phyloP scores from a whole-genome alignment of 164 flowering plant species.

The Nymphaea colorata region DNA sequence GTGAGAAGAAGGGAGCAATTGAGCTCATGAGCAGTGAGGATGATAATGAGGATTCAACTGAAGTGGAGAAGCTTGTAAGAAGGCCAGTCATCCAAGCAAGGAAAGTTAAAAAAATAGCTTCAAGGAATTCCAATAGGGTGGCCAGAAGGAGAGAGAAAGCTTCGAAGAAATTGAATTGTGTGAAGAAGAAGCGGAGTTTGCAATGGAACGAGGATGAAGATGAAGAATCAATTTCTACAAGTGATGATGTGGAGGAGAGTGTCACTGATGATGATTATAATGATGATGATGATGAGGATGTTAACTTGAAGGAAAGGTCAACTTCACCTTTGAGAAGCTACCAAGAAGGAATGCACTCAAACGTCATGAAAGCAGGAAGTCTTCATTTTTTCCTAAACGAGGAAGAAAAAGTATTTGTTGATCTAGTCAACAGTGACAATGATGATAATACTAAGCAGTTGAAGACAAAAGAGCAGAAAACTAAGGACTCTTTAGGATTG shows the following conservation, averaged over 20 bases:
- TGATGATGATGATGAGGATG: neutral
- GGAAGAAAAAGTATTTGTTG: too few species aligned
- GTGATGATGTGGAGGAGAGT: conserved; percentile 1
- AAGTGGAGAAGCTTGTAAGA: too few species aligned
- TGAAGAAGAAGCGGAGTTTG: neutral
- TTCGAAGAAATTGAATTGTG: neutral
- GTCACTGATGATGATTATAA: neutral
- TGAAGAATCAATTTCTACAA: neutral
- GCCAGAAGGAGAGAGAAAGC: conserved; percentile 9
- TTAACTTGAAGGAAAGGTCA: too few species aligned
- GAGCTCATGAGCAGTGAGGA: conserved; percentile 1
- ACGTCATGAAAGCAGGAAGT: too few species aligned
- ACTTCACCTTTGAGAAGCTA: too few species aligned
- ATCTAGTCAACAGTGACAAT: too few species aligned
- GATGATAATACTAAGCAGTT: too few species aligned
- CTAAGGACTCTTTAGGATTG: neutral
- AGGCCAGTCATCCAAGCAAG: too few species aligned
- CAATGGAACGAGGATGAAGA: neutral
- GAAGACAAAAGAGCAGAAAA: neutral
- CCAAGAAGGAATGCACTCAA: too few species aligned
- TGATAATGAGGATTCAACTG: too few species aligned
- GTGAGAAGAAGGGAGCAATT: neutral
- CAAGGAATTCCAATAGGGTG: conserved; percentile 2
- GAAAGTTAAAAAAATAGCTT: too few species aligned
- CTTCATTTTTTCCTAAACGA: too few species aligned